phyloP scores from a whole-genome alignment of 768 basidiomycete species.

The Naganishia onofrii region DNA sequence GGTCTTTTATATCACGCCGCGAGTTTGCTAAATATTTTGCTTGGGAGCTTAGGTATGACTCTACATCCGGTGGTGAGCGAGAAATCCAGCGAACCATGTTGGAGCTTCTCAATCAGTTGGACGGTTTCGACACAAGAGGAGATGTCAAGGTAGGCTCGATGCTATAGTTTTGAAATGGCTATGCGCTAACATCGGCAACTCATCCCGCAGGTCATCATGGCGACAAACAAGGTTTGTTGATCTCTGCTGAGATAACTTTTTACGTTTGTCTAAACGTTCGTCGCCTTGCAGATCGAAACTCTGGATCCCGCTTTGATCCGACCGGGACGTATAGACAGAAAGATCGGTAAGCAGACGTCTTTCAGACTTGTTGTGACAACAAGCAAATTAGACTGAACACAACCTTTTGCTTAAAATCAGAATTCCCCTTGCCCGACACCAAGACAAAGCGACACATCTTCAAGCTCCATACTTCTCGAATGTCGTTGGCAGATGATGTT shows the following conservation, averaged over 20 bases:
- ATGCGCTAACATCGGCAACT: neutral
- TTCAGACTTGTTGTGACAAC: neutral
- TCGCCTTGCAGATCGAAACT: conserved; percentile 70
- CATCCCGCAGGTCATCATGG: conserved; percentile 76
- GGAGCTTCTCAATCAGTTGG: conserved; percentile 94
- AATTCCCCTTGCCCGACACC: conserved; percentile 79
- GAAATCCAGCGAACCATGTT: conserved; percentile 99
- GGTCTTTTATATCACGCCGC: conserved; percentile 27
- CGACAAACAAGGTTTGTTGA: conserved; percentile 68
- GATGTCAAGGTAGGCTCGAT: conserved; percentile 98
- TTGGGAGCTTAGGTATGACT: conserved; percentile 73
- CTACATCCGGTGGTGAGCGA: conserved; percentile 95
- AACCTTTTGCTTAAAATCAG: conserved; percentile 29
- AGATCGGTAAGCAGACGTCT: conserved; percentile 63
- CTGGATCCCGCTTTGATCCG: conserved; percentile 97
- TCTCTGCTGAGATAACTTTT: neutral
- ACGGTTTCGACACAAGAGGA: conserved; percentile 99
- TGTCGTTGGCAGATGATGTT: conserved; percentile 78
- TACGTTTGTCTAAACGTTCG: neutral
- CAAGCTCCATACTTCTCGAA: conserved; percentile 84
- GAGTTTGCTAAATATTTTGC: neutral
- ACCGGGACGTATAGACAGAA: conserved; percentile 96
- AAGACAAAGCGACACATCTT: conserved; percentile 99
- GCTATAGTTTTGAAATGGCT: conserved; percentile 58
- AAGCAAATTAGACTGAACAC: neutral